Conservation (phyloP, 78 protist species). For the Dictyostelium citrinum region DNA sequence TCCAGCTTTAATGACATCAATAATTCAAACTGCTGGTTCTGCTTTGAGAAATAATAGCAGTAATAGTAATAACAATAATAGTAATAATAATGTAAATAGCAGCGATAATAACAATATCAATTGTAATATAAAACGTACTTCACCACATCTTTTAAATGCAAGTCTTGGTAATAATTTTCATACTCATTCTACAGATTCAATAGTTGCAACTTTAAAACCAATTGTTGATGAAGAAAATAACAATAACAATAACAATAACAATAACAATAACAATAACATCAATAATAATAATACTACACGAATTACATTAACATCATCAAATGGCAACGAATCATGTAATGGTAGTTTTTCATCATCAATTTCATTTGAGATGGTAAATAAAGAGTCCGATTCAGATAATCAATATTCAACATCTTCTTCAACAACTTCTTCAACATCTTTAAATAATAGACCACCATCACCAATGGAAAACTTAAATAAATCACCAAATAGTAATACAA, state of each 20-base stretch:
- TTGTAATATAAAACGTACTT: not conserved
- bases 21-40: conserved; percentile 51
- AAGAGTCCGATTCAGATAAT: not conserved
- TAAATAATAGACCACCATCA: not conserved
- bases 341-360: not conserved
- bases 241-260: not conserved
- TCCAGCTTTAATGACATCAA: conserved; percentile 65
- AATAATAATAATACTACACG: not conserved
- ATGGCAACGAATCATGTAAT: conserved; percentile 5
- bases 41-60: conserved; percentile 13
- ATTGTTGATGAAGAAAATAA: not conserved
- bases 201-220: conserved; percentile 10
- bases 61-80: not conserved
- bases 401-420: conserved; percentile 7
- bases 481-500: no score
- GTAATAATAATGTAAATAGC: not conserved
- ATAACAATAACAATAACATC: not conserved
- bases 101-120: not conserved
- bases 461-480: not conserved
- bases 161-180: conserved; percentile 30
- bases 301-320: conserved; percentile 1
- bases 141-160: conserved; percentile 5
- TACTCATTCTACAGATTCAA: conserved; percentile 37
- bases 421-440: not conserved
- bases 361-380: not conserved